Percentiles rank a stretch among this genome's conserved stretches.
Conservation (phyloP, 1,139 yeast species). For the Hemisphaericaspora lyxosophila region DNA sequence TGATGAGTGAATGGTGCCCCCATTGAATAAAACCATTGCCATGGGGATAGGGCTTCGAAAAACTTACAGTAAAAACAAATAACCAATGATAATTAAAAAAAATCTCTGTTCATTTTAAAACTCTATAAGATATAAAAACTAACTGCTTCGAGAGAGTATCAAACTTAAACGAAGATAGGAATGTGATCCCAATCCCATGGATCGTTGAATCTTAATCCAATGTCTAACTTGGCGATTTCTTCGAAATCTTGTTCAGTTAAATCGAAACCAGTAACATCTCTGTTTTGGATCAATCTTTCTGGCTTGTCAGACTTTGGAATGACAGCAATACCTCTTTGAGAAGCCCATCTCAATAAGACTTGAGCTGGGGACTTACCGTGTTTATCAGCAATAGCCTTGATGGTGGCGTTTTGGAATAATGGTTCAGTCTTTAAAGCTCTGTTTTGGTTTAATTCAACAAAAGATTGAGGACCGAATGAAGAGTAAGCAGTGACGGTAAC, state of each 20-base stretch:
- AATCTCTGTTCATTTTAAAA: not conserved
- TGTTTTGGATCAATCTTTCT: slow-evolving; percentile 59
- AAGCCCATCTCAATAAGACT: slow-evolving; percentile 77
- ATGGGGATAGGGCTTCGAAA: no score
- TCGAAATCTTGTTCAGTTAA: slow-evolving; percentile 55
- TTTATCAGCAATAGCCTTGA: slow-evolving; percentile 52
- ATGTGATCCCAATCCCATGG: slow-evolving; percentile 74
- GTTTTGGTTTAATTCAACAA: slow-evolving; percentile 57
- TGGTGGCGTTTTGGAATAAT: slow-evolving; percentile 54
- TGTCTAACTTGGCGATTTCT: slow-evolving; percentile 57
- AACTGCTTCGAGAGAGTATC: slow-evolving; percentile 4
- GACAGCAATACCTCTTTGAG: slow-evolving; percentile 68
- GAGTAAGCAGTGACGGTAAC: slow-evolving; percentile 83
- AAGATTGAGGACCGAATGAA: slow-evolving; percentile 76
- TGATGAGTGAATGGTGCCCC: no score
- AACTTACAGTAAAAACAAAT: no score
- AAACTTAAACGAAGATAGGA: slow-evolving; percentile 44
- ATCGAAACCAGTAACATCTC: slow-evolving; percentile 54
- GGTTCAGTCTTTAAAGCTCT: slow-evolving; percentile 54
- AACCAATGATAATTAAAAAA: no score
- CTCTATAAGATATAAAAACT: slow-evolving; percentile 2
- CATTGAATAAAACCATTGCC: no score
- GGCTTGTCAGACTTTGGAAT: slow-evolving; percentile 74
- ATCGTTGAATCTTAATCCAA: slow-evolving; percentile 76
- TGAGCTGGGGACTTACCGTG: slow-evolving; percentile 60